Percentiles rank a stretch among this genome's conserved stretches.
phyloP scores from a whole-genome alignment of 2,329 filamentous ascomycete species.

The Dendryphion nanum region DNA sequence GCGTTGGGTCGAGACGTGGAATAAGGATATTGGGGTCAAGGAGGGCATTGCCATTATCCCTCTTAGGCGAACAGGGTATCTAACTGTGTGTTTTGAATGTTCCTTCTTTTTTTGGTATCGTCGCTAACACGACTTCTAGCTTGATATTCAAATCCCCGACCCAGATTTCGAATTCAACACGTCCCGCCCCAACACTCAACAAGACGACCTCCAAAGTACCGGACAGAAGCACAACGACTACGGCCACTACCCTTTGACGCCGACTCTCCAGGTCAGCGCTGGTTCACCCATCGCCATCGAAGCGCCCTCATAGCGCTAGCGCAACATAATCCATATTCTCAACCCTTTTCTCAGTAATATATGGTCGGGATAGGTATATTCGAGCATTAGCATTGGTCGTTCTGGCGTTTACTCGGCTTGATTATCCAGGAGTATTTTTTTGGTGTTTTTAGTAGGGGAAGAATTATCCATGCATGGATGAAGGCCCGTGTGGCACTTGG shows the following conservation, averaged over 20 bases:
- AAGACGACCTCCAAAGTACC: conserved; percentile 14
- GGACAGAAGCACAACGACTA: conserved; percentile 17
- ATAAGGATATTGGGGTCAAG: conserved; percentile 60
- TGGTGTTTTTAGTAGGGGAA: too few species aligned
- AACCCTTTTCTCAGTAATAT: too few species aligned
- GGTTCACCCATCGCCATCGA: too few species aligned
- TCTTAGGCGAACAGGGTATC: conserved; percentile 79
- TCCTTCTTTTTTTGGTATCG: background rate
- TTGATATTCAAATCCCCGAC: conserved; percentile 79
- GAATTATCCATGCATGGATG: too few species aligned
- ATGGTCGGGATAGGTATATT: too few species aligned
- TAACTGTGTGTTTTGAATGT: conserved; percentile 64
- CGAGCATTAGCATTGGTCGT: too few species aligned
- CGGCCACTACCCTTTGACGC: conserved; percentile 22
- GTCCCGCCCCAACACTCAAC: conserved; percentile 26
- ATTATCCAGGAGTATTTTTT: too few species aligned
- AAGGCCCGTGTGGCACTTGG: too few species aligned
- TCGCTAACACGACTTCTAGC: conserved; percentile 52
- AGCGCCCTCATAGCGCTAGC: too few species aligned
- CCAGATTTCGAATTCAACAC: conserved; percentile 59
- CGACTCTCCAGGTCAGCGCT: conserved; percentile 32
- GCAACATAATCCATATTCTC: too few species aligned
- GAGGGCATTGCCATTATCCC: conserved; percentile 72
- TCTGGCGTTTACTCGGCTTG: too few species aligned
- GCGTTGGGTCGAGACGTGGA: conserved; percentile 84